phyloP scores from a whole-genome alignment of 1,284 basidiomycete genomes.

The Ganoderma sinense region DNA sequence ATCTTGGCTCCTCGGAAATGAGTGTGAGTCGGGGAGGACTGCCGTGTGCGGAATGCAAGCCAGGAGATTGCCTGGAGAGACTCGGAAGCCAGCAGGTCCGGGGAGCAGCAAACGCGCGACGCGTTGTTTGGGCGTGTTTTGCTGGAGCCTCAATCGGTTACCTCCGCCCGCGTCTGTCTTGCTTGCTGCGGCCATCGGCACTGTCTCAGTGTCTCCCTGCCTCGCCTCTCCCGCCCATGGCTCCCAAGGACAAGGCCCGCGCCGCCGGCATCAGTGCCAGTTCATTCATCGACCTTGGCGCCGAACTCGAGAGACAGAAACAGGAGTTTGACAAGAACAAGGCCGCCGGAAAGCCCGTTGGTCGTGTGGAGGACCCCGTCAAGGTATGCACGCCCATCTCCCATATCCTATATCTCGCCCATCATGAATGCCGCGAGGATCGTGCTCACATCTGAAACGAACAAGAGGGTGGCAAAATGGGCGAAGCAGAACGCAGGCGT shows the following conservation, averaged over 20 bases:
- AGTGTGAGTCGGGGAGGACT: background rate
- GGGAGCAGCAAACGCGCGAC: conserved; percentile 2
- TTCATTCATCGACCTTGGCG: conserved; percentile 81
- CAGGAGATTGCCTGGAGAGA: too few species aligned
- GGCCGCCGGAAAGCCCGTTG: conserved; percentile 61
- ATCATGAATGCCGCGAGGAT: conserved; percentile 22
- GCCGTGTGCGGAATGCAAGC: background rate
- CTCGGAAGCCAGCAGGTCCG: background rate
- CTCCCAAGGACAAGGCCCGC: conserved; percentile 58
- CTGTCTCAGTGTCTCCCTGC: too few species aligned
- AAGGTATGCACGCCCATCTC: conserved; percentile 53
- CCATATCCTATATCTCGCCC: background rate
- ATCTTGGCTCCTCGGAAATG: background rate
- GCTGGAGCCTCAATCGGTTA: conserved; percentile 13
- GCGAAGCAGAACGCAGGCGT: conserved; percentile 77
- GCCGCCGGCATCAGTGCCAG: conserved; percentile 73
- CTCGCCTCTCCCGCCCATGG: conserved; percentile 22
- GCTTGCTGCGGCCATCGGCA: background rate
- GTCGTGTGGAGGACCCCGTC: conserved; percentile 65
- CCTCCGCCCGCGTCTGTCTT: conserved; percentile 15
- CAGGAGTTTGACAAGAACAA: conserved; percentile 68
- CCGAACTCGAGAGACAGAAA: conserved; percentile 73
- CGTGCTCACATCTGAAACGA: background rate
- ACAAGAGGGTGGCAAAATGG: conserved; percentile 78
- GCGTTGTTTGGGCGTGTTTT: conserved; percentile 28